Conservation (phyloP, 768 basidiomycete genomes). For the Mycena rosella region DNA sequence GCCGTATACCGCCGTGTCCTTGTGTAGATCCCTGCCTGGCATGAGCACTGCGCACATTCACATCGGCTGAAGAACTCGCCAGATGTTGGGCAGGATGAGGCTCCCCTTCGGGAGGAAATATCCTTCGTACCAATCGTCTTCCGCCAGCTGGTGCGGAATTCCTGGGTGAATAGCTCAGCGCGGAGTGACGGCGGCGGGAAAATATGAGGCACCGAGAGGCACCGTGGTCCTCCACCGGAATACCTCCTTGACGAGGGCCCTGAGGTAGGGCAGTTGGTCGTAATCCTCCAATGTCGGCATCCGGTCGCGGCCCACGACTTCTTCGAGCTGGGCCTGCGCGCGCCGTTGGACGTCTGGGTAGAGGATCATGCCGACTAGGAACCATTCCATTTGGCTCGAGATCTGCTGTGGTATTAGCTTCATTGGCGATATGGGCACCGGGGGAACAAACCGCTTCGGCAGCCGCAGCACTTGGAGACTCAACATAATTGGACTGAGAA, state of each 20-base stretch:
- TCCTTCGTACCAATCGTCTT: conserved; percentile 10
- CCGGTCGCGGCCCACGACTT: background rate
- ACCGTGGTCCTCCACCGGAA: background rate
- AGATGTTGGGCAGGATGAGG: background rate
- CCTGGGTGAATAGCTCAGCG: background rate
- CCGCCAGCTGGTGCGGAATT: background rate
- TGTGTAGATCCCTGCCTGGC: background rate
- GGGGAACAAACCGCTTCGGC: too few relatives aligned
- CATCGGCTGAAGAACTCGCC: background rate
- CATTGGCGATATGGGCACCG: too few relatives aligned
- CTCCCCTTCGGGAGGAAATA: background rate
- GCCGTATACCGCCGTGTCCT: background rate
- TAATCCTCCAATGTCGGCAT: background rate
- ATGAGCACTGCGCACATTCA: too few relatives aligned
- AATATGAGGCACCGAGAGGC: background rate
- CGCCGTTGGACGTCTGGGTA: background rate
- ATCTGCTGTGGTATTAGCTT: too few relatives aligned
- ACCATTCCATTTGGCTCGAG: conserved; percentile 11
- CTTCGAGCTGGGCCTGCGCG: background rate
- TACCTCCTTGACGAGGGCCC: conserved; percentile 5
- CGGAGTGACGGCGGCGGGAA: too few relatives aligned
- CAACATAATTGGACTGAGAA: too few relatives aligned
- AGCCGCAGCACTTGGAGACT: too few relatives aligned
- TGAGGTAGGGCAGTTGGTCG: background rate
- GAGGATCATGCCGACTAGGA: background rate